These are phyloP conservation scores for Penicillium verhagenii DNA, from an alignment of 495 filamentous ascomycete species.

Conservation along the genomic window DNA sequence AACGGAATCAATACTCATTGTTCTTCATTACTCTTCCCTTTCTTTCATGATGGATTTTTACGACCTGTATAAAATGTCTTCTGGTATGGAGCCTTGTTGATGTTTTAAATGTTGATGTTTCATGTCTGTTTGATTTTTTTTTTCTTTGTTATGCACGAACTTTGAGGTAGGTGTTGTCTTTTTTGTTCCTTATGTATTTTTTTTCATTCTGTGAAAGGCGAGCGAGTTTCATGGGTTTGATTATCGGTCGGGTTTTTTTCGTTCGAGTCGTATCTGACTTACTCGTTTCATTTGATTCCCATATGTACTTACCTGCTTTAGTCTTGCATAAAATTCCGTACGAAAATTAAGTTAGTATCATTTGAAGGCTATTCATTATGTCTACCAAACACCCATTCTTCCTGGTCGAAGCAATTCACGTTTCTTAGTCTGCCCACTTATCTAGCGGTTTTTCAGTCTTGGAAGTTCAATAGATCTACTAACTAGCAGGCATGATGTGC, in stretches of 20 bases:
- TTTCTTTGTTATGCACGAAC: slow-evolving; percentile 1
- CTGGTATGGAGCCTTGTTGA: slow-evolving; percentile 6
- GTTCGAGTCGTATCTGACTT: slow-evolving; percentile 1
- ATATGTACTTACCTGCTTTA: neutral
- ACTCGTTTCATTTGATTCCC: neutral
- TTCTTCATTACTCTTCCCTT: neutral
- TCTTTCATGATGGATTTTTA: slow-evolving; percentile 7
- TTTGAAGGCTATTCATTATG: no score
- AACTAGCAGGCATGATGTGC: no score
- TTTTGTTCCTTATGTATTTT: slow-evolving; percentile 2
- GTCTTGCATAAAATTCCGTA: neutral
- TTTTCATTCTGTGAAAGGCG: slow-evolving; percentile 2
- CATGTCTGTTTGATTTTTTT: slow-evolving; percentile 10
- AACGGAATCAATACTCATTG: neutral
- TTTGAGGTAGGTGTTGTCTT: slow-evolving; percentile 7
- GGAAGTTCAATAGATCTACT: no score
- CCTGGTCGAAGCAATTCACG: no score
- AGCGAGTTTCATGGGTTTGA: slow-evolving; percentile 7
- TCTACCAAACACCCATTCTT: no score
- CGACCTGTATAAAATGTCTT: slow-evolving; percentile 20
- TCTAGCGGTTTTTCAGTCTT: no score
- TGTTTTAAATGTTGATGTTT: slow-evolving; percentile 16
- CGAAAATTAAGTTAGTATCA: no score
- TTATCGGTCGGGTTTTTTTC: neutral
- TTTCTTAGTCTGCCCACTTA: no score